Percentiles rank a stretch among this genome's conserved stretches.
Conservation (phyloP, 768 basidiomycete species). For the Amanita phalloides region DNA sequence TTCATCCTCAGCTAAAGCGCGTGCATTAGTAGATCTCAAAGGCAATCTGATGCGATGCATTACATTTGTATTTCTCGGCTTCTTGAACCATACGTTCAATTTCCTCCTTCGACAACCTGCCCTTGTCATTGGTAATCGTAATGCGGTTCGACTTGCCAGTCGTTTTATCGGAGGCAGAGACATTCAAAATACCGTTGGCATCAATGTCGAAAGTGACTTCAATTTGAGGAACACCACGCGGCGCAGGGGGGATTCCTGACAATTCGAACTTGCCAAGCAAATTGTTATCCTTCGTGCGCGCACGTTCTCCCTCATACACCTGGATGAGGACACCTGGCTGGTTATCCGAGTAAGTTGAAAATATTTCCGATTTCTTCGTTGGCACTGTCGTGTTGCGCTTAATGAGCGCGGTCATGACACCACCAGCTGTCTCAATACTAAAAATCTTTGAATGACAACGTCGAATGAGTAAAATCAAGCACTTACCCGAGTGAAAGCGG, state of each 20-base stretch:
- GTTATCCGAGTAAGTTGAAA: conserved; percentile 98
- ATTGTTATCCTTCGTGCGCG: conserved; percentile 98
- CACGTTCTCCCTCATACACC: conserved; percentile 97
- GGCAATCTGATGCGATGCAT: conserved; percentile 12
- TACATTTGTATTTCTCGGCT: conserved; percentile 87
- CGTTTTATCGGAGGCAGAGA: conserved; percentile 92
- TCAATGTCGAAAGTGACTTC: conserved; percentile 99
- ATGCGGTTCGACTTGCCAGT: conserved; percentile 94
- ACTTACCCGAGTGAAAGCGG: conserved; percentile 63
- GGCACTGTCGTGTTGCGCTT: conserved; percentile 98
- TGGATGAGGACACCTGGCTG: conserved; percentile 98
- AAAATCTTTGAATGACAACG: conserved; percentile 3
- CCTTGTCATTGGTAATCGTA: conserved; percentile 95
- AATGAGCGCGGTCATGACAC: conserved; percentile 98
- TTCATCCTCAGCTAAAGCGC: conserved; percentile 63
- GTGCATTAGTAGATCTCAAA: background rate
- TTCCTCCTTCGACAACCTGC: conserved; percentile 93
- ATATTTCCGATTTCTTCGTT: conserved; percentile 97
- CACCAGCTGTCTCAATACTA: conserved; percentile 96
- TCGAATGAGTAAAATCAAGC: conserved; percentile 19
- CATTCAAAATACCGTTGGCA: conserved; percentile 93
- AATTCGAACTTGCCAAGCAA: conserved; percentile 97
- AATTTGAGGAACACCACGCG: conserved; percentile 95
- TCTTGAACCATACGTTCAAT: conserved; percentile 96
- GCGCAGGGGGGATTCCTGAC: conserved; percentile 91